Conservation (phyloP, 2,329 filamentous ascomycete genomes). For the Trematosphaeria pertusa region DNA sequence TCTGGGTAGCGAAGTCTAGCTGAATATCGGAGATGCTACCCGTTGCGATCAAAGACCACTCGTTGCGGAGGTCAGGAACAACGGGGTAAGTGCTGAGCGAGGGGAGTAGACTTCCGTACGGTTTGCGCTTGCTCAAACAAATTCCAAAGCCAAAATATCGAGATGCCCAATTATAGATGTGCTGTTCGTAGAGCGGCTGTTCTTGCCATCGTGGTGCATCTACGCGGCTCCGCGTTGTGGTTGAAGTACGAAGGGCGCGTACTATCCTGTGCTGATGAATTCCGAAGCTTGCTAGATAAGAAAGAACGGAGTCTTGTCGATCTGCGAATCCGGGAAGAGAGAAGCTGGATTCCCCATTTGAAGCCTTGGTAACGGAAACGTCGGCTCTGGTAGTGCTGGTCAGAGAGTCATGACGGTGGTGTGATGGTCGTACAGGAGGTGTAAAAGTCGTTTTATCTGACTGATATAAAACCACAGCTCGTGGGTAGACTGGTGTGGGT, state of each 20-base stretch:
- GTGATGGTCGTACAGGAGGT: too few species aligned
- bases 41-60: neutral
- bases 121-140: conserved; percentile 2
- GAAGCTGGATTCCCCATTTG: neutral
- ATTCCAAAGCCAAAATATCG: conserved; percentile 8
- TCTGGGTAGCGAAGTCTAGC: conserved; percentile 6
- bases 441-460: too few species aligned
- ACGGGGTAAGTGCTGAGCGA: conserved; percentile 19
- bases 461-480: too few species aligned
- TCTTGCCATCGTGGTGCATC: neutral
- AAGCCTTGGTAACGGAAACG: too few species aligned
- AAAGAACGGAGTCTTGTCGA: neutral
- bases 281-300: too few species aligned
- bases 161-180: conserved; percentile 2
- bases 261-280: neutral
- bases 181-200: neutral
- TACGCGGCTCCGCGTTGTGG: neutral
- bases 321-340: neutral
- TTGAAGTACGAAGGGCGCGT: neutral
- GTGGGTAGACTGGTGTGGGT: too few species aligned
- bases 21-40: conserved; percentile 10
- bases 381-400: too few species aligned
- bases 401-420: too few species aligned
- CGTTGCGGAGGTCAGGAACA: neutral
- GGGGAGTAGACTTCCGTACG: conserved; percentile 10